phyloP scores from a whole-genome alignment of 164 flowering plant genomes.

The Magnolia officinalis region DNA sequence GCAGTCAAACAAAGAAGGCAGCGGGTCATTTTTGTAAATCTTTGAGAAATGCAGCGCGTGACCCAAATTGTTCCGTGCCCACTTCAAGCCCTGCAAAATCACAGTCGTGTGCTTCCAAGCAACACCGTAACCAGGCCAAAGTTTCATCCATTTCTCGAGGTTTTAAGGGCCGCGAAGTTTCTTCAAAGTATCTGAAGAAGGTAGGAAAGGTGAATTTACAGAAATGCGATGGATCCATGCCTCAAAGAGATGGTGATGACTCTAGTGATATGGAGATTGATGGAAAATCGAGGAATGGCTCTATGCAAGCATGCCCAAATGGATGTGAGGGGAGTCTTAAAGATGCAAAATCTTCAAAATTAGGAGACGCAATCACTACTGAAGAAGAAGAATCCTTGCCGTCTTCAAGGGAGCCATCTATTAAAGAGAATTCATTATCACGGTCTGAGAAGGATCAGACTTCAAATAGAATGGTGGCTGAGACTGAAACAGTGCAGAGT shows the following conservation, averaged over 20 bases:
- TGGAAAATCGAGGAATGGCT: constrained; percentile 30
- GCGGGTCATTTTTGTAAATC: constrained; percentile 22
- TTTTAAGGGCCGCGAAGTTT: constrained; percentile 14
- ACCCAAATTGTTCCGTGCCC: constrained; percentile 20
- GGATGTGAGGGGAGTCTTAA: constrained; percentile 12
- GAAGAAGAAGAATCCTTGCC: background rate
- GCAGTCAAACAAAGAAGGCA: constrained; percentile 33
- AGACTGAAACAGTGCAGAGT: background rate
- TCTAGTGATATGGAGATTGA: constrained; percentile 38
- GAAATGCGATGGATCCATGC: constrained; percentile 1
- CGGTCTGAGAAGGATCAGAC: constrained; percentile 11
- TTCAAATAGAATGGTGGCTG: background rate
- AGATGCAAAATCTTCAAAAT: background rate
- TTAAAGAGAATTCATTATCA: constrained; percentile 12
- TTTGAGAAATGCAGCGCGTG: constrained; percentile 13
- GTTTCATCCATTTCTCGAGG: constrained; percentile 24
- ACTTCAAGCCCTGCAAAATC: constrained; percentile 26
- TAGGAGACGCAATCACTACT: constrained; percentile 1
- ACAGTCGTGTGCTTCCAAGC: constrained; percentile 23
- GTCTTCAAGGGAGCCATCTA: background rate
- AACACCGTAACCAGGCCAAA: constrained; percentile 25
- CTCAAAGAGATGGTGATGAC: constrained; percentile 23
- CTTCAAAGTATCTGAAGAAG: constrained; percentile 18
- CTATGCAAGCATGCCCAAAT: constrained; percentile 20
- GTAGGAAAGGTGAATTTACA: constrained; percentile 15